These are phyloP conservation scores for Boletus sensibilis DNA, from an alignment of 768 basidiomycete genomes.

Conservation along the genomic window DNA sequence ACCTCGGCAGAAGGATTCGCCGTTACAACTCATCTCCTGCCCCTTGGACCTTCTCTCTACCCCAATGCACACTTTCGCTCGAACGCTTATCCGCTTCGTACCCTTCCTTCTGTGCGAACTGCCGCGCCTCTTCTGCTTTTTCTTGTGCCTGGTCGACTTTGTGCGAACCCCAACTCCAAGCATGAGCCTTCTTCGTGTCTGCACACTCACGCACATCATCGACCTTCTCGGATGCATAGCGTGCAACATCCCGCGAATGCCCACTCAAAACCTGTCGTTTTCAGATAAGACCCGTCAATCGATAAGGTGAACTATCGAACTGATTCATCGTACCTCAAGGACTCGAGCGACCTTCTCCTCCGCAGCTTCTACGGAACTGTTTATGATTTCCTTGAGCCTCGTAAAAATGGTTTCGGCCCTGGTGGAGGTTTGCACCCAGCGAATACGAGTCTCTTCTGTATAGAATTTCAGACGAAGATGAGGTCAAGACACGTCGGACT, in stretches of 20 bases:
- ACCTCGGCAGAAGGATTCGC: neutral
- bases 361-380: constrained; percentile 64
- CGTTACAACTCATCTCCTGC: constrained; percentile 30
- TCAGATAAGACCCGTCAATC: neutral
- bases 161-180: constrained; percentile 19
- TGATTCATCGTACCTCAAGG: constrained; percentile 29
- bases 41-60: constrained; percentile 16
- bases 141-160: constrained; percentile 27
- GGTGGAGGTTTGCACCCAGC: constrained; percentile 67
- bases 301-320: too few species aligned
- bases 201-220: constrained; percentile 24
- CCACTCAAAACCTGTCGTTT: constrained; percentile 41
- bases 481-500: constrained; percentile 19
- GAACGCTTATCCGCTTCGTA: constrained; percentile 22
- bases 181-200: constrained; percentile 17
- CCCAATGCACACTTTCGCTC: constrained; percentile 6
- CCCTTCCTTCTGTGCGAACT: constrained; percentile 6
- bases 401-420: constrained; percentile 56
- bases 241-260: constrained; percentile 23
- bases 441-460: constrained; percentile 73
- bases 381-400: constrained; percentile 64
- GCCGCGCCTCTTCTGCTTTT: constrained; percentile 28
- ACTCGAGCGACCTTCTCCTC: constrained; percentile 70
- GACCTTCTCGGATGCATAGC: constrained; percentile 29
- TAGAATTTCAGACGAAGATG: neutral